Evolutionary conservation across 2,329 filamentous ascomycete genomes (phyloP), one percentile per base, ranked within the genome.

Genomic region (Knufia petricola): DNA sequence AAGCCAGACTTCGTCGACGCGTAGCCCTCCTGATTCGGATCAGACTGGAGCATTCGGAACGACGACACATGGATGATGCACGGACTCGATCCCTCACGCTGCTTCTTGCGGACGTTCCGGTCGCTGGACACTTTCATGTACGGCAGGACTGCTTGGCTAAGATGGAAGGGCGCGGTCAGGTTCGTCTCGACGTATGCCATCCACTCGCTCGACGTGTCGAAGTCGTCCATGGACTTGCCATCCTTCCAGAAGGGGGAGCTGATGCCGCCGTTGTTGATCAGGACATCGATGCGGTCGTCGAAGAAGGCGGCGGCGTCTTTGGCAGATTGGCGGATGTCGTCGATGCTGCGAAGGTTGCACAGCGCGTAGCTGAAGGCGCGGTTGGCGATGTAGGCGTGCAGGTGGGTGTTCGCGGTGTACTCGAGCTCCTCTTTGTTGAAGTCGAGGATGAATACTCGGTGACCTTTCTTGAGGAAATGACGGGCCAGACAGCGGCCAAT

Each of bases 11-110:
- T 68, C 38, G 63, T 65, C 2, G 61, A 58, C n/a, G 71, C 72
- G 56, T 75, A 74, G 2, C 69, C 70, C 52, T 73, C 70, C 54
- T 72, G 69, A 55, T 73, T 71, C 3, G 67, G 64, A 54, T 74
- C 70, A 24, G 63, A 67, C 52, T 69, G 66, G 32, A 68, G 61
- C n/a, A 69, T 69, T 9, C 71, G 67, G 60, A 73, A 73, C 20
- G 67, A 70, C 17, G 67, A 66, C 49, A 73, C 66, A 54, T 70
- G 67, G 38, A 73, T 66, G 53, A 74, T 71, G 49, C 69, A 71
- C 0, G 68, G 69, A 3, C 69, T 68, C 1, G 53, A 55, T 12
- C 51, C 52, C 19, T 48, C 51, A 28, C 50, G 54, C 49, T 57
- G 55, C 19, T 39, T 46, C 45, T 50, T 54, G 19, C 54, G 48